A percentile compares a stretch with the other conserved stretches of the same genome.
These are phyloP conservation scores for Hondaea fermentalgiana DNA, from an alignment of 108 stramenopile genomes.

Conservation along the genomic window DNA sequence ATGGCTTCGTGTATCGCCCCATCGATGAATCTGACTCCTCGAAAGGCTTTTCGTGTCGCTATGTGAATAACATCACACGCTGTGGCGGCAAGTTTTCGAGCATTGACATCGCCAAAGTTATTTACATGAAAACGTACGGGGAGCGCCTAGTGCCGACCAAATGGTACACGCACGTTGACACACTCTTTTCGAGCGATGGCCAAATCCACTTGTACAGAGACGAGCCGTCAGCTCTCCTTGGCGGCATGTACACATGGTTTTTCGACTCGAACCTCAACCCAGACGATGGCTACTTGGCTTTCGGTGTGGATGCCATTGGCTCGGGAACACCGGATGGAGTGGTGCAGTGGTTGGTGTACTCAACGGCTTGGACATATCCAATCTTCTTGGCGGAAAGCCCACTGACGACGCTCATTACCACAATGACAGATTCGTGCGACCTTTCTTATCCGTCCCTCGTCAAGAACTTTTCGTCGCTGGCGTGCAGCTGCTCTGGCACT, in stretches of 20 bases:
- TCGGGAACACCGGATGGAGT: not conserved
- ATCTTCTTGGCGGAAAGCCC: not conserved
- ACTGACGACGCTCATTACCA: not conserved
- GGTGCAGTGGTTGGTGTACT: not conserved
- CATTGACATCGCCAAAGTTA: not conserved
- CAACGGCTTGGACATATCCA: not conserved
- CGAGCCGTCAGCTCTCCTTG: not conserved
- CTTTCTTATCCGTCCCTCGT: not conserved
- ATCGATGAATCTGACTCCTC: not conserved
- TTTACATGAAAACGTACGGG: not conserved
- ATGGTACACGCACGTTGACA: not conserved
- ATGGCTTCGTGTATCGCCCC: not conserved
- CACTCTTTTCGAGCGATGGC: not conserved
- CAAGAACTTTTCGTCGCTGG: not conserved
- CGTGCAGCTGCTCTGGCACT: not conserved
- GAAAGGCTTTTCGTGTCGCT: too few species aligned
- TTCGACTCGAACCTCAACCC: not conserved
- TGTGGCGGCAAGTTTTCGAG: not conserved
- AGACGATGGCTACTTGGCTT: not conserved
- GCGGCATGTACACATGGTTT: not conserved
- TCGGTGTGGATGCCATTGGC: not conserved
- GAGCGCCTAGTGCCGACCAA: not conserved
- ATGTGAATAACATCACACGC: not conserved
- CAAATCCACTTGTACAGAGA: not conserved
- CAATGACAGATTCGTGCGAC: not conserved